phyloP scores from a whole-genome alignment of 768 basidiomycete species.

The Termitomyces sp. region DNA sequence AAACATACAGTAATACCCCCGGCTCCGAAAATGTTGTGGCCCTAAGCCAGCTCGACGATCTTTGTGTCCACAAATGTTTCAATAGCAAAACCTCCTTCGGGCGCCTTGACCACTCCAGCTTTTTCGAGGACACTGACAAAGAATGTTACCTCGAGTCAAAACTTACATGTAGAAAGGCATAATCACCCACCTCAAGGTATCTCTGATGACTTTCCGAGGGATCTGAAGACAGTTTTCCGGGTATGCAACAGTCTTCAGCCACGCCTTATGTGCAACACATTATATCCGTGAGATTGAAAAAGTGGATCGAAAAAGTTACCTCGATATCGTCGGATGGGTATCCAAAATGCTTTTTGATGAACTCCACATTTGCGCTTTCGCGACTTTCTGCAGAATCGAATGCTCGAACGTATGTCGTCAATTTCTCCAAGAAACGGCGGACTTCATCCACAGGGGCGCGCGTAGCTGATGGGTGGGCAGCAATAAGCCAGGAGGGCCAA shows the following conservation, averaged over 20 bases:
- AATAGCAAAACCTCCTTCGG: conserved; percentile 55
- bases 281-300: background rate
- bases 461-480: conserved; percentile 68
- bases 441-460: conserved; percentile 54
- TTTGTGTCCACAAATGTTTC: conserved; percentile 54
- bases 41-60: conserved; percentile 50
- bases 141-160: background rate
- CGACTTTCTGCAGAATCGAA: conserved; percentile 66
- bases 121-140: conserved; percentile 62
- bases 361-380: conserved; percentile 61
- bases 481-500: conserved; percentile 97
- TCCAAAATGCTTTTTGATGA: conserved; percentile 76
- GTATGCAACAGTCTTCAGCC: conserved; percentile 81
- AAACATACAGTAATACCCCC: background rate
- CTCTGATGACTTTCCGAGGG: conserved; percentile 58
- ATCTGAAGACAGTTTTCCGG: conserved; percentile 65
- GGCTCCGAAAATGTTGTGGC: background rate
- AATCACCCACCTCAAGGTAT: conserved; percentile 64
- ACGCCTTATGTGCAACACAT: conserved; percentile 48
- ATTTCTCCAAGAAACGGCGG: conserved; percentile 55
- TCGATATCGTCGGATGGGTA: conserved; percentile 82
- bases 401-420: conserved; percentile 62
- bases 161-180: background rate
- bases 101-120: conserved; percentile 68
- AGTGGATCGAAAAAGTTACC: conserved; percentile 33